Evolutionary conservation across 2,329 filamentous ascomycete species (phyloP), one percentile per base, ranked within the genome.

Genomic region (Metarhizium album): DNA sequence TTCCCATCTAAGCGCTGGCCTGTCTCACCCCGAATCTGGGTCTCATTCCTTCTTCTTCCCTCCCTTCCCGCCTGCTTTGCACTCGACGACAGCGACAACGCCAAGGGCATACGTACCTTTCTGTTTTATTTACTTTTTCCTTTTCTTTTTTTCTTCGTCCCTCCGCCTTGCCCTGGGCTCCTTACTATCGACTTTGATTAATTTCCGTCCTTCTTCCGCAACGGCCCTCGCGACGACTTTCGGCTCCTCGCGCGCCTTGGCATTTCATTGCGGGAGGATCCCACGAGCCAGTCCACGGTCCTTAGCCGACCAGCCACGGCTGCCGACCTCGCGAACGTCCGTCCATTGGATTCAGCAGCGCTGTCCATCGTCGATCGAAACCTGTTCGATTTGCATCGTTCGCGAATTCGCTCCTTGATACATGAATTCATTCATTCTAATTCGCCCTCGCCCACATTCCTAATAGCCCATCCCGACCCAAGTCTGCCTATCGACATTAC

Each of bases 281-380:
- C 23, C 46, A 45, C 47, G 43, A 50, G 46, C 51, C 45, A 50
- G 45, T 37, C 37, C 49, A 47, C 49, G 48, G 37, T 29, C 43
- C 50, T 33, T 47, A 43, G 23, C 46, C 33, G 45, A 53, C 50
- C 58, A 60, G 60, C 57, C 42, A 47, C 45, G 47, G 49, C 38
- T n/a, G n/a, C n/a, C 49, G 46, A 42, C 48, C 52, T 50, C 50
- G 50, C 57, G 45, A 55, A 54, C 51, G 42, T 57, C 45, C 52
- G 54, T 53, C 54, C 49, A 57, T 58, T 67, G 73, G 73, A 75
- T 75, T 69, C 73, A 75, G 73, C 74, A 73, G 73, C 59, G 73
- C 73, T 76, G 73, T 75, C 72, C 72, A 65, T 54, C 57, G 52
- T 55, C 56, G 8, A 24, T 20, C 46, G 46, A 37, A 42, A 45